phyloP scores from a whole-genome alignment of 345 rosid genomes.

The Leavenworthia alabamica region DNA sequence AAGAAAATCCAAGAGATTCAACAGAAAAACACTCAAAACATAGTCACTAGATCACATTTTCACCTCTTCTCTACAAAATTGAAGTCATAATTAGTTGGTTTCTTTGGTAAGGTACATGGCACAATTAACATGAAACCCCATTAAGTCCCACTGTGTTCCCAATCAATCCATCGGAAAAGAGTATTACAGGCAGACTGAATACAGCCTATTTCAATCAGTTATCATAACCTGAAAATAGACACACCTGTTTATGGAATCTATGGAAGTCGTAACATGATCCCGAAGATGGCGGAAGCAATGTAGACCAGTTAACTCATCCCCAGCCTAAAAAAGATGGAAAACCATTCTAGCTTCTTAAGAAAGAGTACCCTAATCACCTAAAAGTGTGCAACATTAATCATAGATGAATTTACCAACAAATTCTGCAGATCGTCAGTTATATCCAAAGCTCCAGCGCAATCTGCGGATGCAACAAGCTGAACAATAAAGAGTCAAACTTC shows the following conservation, averaged over 20 bases:
- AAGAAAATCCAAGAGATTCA: constrained; percentile 2
- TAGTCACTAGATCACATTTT: background rate
- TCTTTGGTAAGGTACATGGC: constrained; percentile 1
- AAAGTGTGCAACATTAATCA: constrained; percentile 11
- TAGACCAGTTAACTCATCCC: constrained; percentile 88
- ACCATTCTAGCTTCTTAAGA: background rate
- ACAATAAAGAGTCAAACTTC: constrained; percentile 26
- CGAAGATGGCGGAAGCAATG: constrained; percentile 98
- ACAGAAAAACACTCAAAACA: background rate
- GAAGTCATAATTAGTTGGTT: background rate
- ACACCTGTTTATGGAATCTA: constrained; percentile 85
- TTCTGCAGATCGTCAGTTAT: constrained; percentile 85
- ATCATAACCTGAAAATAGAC: constrained; percentile 3
- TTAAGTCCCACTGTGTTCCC: background rate
- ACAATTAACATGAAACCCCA: constrained; percentile 2
- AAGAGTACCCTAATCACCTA: constrained; percentile 1
- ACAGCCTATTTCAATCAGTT: background rate
- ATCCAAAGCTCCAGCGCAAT: constrained; percentile 97
- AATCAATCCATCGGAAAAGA: constrained; percentile 14
- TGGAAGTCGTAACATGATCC: constrained; percentile 73
- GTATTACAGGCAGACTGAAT: background rate
- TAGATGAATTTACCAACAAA: constrained; percentile 55
- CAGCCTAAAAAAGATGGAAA: constrained; percentile 49
- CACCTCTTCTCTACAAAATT: background rate
- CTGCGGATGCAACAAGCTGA: constrained; percentile 96